These are phyloP conservation scores for Elaeis oleifera DNA, from an alignment of 202 grass and related monocot genomes.

Conservation along the genomic window DNA sequence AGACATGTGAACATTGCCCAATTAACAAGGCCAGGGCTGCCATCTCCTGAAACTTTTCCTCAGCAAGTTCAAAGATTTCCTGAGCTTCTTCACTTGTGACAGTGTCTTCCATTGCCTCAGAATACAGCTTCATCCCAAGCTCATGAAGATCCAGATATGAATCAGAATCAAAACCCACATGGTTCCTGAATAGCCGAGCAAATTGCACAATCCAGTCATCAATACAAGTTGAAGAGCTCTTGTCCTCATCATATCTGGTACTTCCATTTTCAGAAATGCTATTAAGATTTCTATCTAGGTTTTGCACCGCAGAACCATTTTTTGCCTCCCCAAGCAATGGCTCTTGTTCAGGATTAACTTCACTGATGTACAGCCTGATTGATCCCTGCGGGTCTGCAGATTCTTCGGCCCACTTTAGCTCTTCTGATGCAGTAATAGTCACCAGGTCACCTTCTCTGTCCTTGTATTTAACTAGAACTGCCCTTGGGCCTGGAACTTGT, in stretches of 20 bases:
- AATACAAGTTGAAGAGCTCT: slow-evolving; percentile 33
- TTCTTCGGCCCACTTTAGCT: slow-evolving; percentile 59
- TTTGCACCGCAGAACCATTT: slow-evolving; percentile 15
- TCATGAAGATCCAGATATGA: slow-evolving; percentile 59
- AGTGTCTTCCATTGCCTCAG: slow-evolving; percentile 80
- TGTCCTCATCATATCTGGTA: slow-evolving; percentile 29
- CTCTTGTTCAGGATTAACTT: slow-evolving; percentile 55
- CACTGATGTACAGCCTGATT: slow-evolving; percentile 44
- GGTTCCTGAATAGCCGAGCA: slow-evolving; percentile 61
- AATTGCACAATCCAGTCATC: slow-evolving; percentile 88
- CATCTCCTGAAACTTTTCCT: slow-evolving; percentile 83
- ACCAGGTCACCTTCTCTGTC: slow-evolving; percentile 76
- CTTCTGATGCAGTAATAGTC: slow-evolving; percentile 70
- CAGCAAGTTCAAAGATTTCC: slow-evolving; percentile 62
- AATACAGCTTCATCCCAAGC: slow-evolving; percentile 57
- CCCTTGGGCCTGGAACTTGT: slow-evolving; percentile 62
- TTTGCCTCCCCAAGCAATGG: slow-evolving; percentile 36
- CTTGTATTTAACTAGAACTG: slow-evolving; percentile 68
- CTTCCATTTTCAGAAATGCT: slow-evolving; percentile 37
- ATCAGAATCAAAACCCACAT: slow-evolving; percentile 62
- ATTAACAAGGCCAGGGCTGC: slow-evolving; percentile 59
- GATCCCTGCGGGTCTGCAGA: slow-evolving; percentile 39
- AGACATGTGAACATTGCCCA: slow-evolving; percentile 80
- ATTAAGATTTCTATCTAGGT: slow-evolving; percentile 24
- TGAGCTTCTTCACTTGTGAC: slow-evolving; percentile 78